Evolutionary conservation across 495 filamentous ascomycete genomes (phyloP), one percentile per base, ranked within the genome.

Genomic region (Aspergillus sclerotioniger): DNA sequence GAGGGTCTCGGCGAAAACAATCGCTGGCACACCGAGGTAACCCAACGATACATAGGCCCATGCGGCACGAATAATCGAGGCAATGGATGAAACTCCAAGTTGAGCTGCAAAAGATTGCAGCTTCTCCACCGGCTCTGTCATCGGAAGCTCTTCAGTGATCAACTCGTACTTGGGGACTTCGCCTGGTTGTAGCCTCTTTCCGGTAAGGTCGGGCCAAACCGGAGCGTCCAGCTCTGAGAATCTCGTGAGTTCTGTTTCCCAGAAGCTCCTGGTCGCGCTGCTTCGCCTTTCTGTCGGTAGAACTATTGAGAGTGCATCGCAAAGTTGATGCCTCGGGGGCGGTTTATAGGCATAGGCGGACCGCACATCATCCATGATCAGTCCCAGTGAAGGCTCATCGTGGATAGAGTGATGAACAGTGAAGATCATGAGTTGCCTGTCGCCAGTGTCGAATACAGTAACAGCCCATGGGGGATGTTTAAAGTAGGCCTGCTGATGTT

Each of bases 361-460:
- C 19, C 59, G 50, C 17, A 74, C 53, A 52, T 71, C 67, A 50
- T 63, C 60, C 54, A 70, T 47, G n/a, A 75, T 63, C 8, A 66
- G 58, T 10, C 50, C 37, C 6, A 75, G 62, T 4, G 72, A 73
- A 33, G 62, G 65, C 8, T 65, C 72, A 53, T 75, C 72, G 15
- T 69, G 68, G 28, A 75, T 61, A 1, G 71, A 62, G 55, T 75
- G 71, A 41, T 75, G 71, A 4, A 75, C 53, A 3, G 68, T 67
- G 7, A 75, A 16, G 31, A 72, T 61, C 70, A 75, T 71, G 10
- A 60, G 31, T 20, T 51, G 39, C 25, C 57, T 45, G 10, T 45
- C 8, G 3, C 60, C 66, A 19, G 60, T 62, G 16, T 59, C 45
- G 19, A 72, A 67, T 9, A 75, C 48, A 10, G 71, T 72, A 19